phyloP scores from a whole-genome alignment of 495 filamentous ascomycete genomes.

The Penicillium goetzii region DNA sequence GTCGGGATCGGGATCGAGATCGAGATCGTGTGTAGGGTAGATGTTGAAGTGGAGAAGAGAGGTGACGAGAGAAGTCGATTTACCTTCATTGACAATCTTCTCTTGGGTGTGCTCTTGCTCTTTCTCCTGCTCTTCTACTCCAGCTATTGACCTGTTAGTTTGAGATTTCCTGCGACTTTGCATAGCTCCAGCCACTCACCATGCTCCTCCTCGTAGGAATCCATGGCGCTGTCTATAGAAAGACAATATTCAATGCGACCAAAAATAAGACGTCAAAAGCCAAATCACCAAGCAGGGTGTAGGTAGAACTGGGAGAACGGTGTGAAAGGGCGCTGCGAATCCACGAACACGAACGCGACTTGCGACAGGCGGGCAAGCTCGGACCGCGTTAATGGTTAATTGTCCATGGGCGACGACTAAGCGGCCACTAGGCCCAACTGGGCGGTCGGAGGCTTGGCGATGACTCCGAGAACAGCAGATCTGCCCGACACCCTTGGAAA shows the following conservation, averaged over 20 bases:
- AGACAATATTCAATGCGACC: constrained; percentile 4
- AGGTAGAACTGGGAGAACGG: not conserved
- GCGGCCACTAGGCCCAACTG: constrained; percentile 29
- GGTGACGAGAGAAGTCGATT: not conserved
- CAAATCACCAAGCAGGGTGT: not conserved
- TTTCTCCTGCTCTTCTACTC: constrained; percentile 57
- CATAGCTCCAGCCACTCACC: constrained; percentile 19
- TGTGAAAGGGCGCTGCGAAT: constrained; percentile 8
- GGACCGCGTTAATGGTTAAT: constrained; percentile 38
- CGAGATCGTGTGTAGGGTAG: not conserved
- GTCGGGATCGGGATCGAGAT: too few relatives aligned
- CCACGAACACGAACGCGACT: constrained; percentile 31
- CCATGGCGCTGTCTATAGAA: constrained; percentile 31
- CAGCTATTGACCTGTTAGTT: constrained; percentile 30
- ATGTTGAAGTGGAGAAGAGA: not conserved
- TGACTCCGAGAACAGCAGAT: constrained; percentile 27
- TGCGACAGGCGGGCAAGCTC: constrained; percentile 18
- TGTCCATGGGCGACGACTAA: constrained; percentile 28
- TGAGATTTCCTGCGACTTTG: constrained; percentile 18
- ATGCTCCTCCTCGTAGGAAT: constrained; percentile 46
- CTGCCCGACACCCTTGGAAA: constrained; percentile 5
- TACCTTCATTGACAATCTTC: constrained; percentile 94
- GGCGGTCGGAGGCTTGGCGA: constrained; percentile 31
- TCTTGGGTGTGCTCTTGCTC: constrained; percentile 77
- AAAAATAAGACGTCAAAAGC: not conserved